phyloP scores from a whole-genome alignment of 1,284 basidiomycete species.

The Naganishia albida region DNA sequence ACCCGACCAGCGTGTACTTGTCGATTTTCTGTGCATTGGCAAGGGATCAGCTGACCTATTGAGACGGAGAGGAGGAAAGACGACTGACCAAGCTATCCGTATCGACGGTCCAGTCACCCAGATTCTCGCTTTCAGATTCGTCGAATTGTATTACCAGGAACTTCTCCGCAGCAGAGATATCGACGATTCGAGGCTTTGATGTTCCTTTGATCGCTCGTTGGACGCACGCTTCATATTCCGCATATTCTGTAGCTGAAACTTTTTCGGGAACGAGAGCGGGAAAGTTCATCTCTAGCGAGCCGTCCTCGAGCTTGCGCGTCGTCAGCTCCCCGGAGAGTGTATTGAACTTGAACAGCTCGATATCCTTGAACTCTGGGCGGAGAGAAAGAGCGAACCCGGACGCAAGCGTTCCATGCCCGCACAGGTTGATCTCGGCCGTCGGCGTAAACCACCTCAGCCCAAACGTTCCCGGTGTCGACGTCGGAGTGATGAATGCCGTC shows the following conservation, averaged over 20 bases:
- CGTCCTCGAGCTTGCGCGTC: constrained; percentile 19
- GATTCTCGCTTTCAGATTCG: constrained; percentile 2
- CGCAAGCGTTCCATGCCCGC: constrained; percentile 35
- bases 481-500: constrained; percentile 32
- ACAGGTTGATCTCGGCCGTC: constrained; percentile 29
- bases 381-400: constrained; percentile 28
- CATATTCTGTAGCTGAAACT: constrained; percentile 6
- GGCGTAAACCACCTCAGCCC: constrained; percentile 34
- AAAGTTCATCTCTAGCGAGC: constrained; percentile 32
- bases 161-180: constrained; percentile 21
- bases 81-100: constrained; percentile 23
- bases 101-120: constrained; percentile 27
- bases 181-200: constrained; percentile 6
- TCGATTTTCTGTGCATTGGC: constrained; percentile 4
- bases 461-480: constrained; percentile 14
- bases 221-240: constrained; percentile 7
- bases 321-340: constrained; percentile 27
- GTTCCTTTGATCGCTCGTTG: neutral
- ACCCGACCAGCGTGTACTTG: constrained; percentile 11
- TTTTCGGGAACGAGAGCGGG: constrained; percentile 27
- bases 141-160: constrained; percentile 30
- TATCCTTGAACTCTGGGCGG: neutral
- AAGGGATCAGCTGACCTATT: too few relatives aligned
- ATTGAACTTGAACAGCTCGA: constrained; percentile 27
- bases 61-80: too few relatives aligned